Evolutionary conservation across 2,329 filamentous ascomycete genomes (phyloP).

Genomic region (Exophiala phaeomuriformis): DNA sequence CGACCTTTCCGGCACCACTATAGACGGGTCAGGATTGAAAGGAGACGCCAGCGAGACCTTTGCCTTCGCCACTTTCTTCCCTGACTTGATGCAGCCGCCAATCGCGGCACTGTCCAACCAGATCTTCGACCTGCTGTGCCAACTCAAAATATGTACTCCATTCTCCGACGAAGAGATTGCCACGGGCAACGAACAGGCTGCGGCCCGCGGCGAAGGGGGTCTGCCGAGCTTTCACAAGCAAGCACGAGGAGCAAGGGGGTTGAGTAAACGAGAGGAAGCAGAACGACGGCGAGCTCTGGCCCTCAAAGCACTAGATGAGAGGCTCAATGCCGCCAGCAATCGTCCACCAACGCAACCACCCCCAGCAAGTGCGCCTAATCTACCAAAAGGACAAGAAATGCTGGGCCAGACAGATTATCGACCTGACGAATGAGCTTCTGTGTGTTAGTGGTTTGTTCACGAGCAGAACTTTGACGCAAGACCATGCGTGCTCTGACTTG

Average conservation of each 20-base stretch:
- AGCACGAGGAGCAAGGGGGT: constrained; percentile 39
- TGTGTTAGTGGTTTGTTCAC: not conserved
- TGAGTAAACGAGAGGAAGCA: constrained; percentile 76
- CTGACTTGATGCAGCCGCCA: constrained; percentile 69
- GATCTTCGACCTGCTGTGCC: constrained; percentile 67
- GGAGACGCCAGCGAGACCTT: constrained; percentile 96
- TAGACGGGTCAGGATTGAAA: constrained; percentile 53
- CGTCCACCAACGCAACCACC: constrained; percentile 38
- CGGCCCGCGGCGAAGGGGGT: constrained; percentile 55
- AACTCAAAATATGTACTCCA: constrained; percentile 70
- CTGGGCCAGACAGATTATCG: constrained; percentile 38
- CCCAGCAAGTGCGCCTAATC: constrained; percentile 27
- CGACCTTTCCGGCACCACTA: constrained; percentile 49
- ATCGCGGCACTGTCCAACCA: constrained; percentile 66
- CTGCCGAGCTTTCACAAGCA: constrained; percentile 53
- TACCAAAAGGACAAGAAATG: constrained; percentile 27
- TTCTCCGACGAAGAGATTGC: constrained; percentile 77
- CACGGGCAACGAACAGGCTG: constrained; percentile 63
- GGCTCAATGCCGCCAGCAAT: constrained; percentile 73
- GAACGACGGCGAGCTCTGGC: constrained; percentile 83
- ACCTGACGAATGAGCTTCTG: constrained; percentile 33
- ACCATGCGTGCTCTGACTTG: too few relatives aligned
- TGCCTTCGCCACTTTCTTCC: constrained; percentile 92
- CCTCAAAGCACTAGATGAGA: constrained; percentile 83
- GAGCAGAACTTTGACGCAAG: not conserved